These are phyloP conservation scores for Amauroascus verrucosus DNA, from an alignment of 2,329 filamentous ascomycete genomes.

Conservation along the genomic window DNA sequence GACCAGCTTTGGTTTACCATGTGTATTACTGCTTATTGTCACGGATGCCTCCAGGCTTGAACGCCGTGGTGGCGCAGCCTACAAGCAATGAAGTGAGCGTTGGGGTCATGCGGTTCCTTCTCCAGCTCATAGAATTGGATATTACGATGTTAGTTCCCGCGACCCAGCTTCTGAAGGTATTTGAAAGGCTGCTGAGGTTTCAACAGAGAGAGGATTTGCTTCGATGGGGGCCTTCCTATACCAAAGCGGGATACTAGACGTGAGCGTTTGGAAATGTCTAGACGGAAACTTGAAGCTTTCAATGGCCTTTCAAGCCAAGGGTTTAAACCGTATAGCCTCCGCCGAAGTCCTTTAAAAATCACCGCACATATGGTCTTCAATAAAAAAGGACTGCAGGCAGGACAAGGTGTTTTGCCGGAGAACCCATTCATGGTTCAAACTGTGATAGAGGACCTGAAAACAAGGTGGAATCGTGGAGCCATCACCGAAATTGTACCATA, in stretches of 20 bases:
- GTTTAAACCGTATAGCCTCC: constrained; percentile 16
- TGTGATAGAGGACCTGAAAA: constrained; percentile 59
- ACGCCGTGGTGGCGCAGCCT: constrained; percentile 45
- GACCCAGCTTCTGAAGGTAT: background rate
- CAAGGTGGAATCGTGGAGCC: constrained; percentile 29
- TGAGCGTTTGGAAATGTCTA: constrained; percentile 49
- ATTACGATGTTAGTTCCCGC: constrained; percentile 50
- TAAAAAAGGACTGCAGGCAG: constrained; percentile 20
- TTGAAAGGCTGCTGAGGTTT: background rate
- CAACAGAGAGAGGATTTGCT: constrained; percentile 59
- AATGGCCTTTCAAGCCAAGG: constrained; percentile 31
- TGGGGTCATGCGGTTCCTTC: constrained; percentile 53
- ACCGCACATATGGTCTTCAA: constrained; percentile 22
- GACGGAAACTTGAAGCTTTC: constrained; percentile 46
- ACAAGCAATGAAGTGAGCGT: constrained; percentile 54
- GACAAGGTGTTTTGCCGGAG: constrained; percentile 36
- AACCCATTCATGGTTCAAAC: constrained; percentile 67
- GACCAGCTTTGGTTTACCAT: constrained; percentile 67
- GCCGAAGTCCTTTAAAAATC: constrained; percentile 11
- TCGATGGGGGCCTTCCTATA: constrained; percentile 70
- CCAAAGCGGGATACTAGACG: constrained; percentile 55
- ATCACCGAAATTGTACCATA: constrained; percentile 19
- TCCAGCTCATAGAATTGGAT: constrained; percentile 45
- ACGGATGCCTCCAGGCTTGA: constrained; percentile 29
- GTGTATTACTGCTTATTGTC: constrained; percentile 51